These are phyloP conservation scores for Neurospora sp. DNA, from an alignment of 495 filamentous ascomycete genomes.

Conservation along the genomic window DNA sequence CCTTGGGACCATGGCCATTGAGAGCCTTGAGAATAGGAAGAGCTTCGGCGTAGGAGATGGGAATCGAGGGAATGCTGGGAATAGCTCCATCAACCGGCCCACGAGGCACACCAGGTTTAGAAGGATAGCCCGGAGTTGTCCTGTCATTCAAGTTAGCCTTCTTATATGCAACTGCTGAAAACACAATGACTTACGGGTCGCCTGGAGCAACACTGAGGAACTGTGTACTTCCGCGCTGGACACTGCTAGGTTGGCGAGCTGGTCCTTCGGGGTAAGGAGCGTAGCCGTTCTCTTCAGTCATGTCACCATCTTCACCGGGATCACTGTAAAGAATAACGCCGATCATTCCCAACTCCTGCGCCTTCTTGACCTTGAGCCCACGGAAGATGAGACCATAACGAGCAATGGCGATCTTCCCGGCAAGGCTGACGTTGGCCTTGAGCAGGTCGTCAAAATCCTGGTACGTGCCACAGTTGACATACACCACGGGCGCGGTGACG, in stretches of 20 bases:
- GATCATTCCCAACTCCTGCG: slow-evolving; percentile 85
- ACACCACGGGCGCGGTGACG: slow-evolving; percentile 69
- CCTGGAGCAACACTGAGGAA: slow-evolving; percentile 62
- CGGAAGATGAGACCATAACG: slow-evolving; percentile 85
- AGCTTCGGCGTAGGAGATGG: slow-evolving; percentile 81
- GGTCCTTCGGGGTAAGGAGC: slow-evolving; percentile 77
- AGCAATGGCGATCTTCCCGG: slow-evolving; percentile 77
- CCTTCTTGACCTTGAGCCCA: slow-evolving; percentile 85
- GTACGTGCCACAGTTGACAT: slow-evolving; percentile 82
- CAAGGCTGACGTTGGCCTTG: slow-evolving; percentile 60
- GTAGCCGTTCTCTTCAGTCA: slow-evolving; percentile 73
- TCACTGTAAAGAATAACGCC: slow-evolving; percentile 80
- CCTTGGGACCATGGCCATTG: slow-evolving; percentile 77
- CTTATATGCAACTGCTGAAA: not conserved
- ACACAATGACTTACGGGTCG: slow-evolving; percentile 38
- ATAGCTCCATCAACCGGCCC: slow-evolving; percentile 56
- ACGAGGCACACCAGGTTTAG: slow-evolving; percentile 79
- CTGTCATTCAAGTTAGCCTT: slow-evolving; percentile 13
- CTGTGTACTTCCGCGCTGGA: slow-evolving; percentile 84
- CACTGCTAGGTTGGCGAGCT: slow-evolving; percentile 75
- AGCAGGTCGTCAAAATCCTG: slow-evolving; percentile 76
- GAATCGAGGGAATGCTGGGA: slow-evolving; percentile 82
- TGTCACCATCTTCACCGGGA: slow-evolving; percentile 77
- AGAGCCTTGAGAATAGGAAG: slow-evolving; percentile 78
- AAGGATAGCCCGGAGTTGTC: slow-evolving; percentile 90